Percentiles rank a stretch among this genome's conserved stretches.
These are phyloP conservation scores for Alnus glutinosa DNA, from an alignment of 306 rosid genomes.

Conservation along the genomic window DNA sequence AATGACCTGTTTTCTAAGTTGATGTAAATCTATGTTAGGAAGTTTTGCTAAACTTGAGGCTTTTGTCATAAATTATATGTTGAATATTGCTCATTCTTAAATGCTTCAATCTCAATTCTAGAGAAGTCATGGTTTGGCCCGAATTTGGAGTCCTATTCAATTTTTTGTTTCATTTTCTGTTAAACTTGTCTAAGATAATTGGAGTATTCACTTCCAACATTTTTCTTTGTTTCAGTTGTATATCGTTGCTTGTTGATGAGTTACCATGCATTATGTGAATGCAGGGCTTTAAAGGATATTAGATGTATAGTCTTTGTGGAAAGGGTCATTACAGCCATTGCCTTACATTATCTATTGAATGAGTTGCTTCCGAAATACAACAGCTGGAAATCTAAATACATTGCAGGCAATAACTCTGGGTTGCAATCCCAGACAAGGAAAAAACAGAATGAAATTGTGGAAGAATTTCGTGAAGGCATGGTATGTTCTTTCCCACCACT, in stretches of 20 bases:
- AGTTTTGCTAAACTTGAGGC: not conserved
- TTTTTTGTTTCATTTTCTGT: not conserved
- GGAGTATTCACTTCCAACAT: not conserved
- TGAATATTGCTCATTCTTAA: not conserved
- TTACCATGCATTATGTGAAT: conserved; percentile 10
- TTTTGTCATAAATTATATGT: not conserved
- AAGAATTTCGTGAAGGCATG: conserved; percentile 73
- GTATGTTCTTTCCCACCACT: conserved; percentile 40
- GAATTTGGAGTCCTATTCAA: not conserved
- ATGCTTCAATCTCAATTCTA: not conserved
- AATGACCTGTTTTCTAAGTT: not conserved
- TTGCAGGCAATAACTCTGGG: conserved; percentile 57
- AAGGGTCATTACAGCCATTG: conserved; percentile 76
- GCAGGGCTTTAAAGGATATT: conserved; percentile 56
- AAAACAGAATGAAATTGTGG: conserved; percentile 71
- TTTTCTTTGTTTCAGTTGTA: no score
- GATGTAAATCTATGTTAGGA: not conserved
- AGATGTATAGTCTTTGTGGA: conserved; percentile 87
- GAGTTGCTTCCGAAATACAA: conserved; percentile 58
- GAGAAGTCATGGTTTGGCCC: not conserved
- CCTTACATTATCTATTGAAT: conserved; percentile 51
- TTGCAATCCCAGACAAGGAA: conserved; percentile 60
- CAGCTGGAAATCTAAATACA: conserved; percentile 71
- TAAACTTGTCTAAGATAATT: not conserved
- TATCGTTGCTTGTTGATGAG: conserved; percentile 3